These are phyloP conservation scores for Komagataella kurtzmanii DNA, from an alignment of 805 yeast genomes.

Conservation along the genomic window DNA sequence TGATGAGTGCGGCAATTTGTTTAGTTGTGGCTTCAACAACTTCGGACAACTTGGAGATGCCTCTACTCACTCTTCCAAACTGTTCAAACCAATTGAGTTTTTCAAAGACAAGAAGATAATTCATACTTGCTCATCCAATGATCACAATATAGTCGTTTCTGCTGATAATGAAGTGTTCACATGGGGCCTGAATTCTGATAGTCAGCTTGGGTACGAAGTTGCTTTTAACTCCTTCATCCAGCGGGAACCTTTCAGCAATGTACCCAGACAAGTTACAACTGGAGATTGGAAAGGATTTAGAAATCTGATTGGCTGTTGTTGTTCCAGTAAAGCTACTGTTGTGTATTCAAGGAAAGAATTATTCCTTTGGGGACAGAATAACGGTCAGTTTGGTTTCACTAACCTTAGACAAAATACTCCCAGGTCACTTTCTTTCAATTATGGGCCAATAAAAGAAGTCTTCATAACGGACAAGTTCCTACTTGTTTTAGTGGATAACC, in stretches of 20 bases:
- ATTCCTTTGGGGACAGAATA: conserved; percentile 65
- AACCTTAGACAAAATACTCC: conserved; percentile 27
- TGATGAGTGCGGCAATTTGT: neutral
- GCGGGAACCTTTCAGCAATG: conserved; percentile 13
- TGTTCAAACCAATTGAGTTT: neutral
- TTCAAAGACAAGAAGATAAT: neutral
- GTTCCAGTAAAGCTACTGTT: conserved; percentile 60
- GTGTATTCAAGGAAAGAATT: conserved; percentile 37
- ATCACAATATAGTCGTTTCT: conserved; percentile 21
- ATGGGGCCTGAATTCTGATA: conserved; percentile 67
- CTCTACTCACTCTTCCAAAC: neutral
- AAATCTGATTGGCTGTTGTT: conserved; percentile 31
- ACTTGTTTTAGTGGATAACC: conserved; percentile 29
- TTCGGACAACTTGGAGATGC: neutral
- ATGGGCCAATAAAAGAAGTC: conserved; percentile 38
- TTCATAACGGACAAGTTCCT: conserved; percentile 55
- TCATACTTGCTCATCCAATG: neutral
- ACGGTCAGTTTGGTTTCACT: conserved; percentile 67
- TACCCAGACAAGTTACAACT: conserved; percentile 25
- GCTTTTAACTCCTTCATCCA: conserved; percentile 7
- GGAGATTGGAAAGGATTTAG: conserved; percentile 28
- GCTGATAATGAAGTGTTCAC: conserved; percentile 54
- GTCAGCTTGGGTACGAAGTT: conserved; percentile 50
- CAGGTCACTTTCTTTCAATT: conserved; percentile 25
- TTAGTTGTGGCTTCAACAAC: neutral